phyloP scores from a whole-genome alignment of 192 early-diverging fungal species.

The Umbelopsis vinacea region DNA sequence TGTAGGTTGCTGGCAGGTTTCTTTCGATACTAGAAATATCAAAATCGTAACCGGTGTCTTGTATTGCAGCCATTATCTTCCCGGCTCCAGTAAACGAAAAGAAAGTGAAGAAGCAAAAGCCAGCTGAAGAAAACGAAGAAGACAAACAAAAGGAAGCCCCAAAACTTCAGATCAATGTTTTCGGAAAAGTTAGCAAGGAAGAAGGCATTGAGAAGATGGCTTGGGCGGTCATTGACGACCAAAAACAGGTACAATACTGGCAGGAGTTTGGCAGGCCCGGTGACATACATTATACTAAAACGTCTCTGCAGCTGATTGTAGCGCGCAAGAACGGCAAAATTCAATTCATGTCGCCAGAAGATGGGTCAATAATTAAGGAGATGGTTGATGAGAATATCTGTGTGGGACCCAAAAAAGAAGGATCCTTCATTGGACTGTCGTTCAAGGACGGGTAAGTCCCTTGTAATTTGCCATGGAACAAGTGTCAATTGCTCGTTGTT shows the following conservation, averaged over 20 bases:
- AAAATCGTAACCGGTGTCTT: background rate
- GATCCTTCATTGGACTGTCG: conserved; percentile 53
- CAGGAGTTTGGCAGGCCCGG: background rate
- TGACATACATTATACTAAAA: background rate
- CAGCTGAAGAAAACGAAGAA: conserved; percentile 24
- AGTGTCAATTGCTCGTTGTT: background rate
- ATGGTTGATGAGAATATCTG: conserved; percentile 40
- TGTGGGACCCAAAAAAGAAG: conserved; percentile 38
- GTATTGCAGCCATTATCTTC: conserved; percentile 26
- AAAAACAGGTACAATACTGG: conserved; percentile 25
- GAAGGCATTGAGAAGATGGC: conserved; percentile 30
- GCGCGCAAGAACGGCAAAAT: conserved; percentile 59
- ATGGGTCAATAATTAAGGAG: conserved; percentile 35
- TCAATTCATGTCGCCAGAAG: conserved; percentile 48
- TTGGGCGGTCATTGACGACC: conserved; percentile 29
- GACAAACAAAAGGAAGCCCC: conserved; percentile 24
- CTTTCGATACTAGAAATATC: background rate
- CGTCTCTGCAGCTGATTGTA: conserved; percentile 42
- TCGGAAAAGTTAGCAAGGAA: conserved; percentile 35
- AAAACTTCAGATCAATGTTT: conserved; percentile 15
- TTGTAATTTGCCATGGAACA: background rate
- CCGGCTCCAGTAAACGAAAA: conserved; percentile 29
- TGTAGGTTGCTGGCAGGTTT: conserved; percentile 9
- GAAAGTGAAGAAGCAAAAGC: conserved; percentile 10
- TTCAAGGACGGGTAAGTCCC: conserved; percentile 47